Base-by-base conservation (phyloP, 805 yeast species). In the Cyberlindnera petersonii region DNA sequence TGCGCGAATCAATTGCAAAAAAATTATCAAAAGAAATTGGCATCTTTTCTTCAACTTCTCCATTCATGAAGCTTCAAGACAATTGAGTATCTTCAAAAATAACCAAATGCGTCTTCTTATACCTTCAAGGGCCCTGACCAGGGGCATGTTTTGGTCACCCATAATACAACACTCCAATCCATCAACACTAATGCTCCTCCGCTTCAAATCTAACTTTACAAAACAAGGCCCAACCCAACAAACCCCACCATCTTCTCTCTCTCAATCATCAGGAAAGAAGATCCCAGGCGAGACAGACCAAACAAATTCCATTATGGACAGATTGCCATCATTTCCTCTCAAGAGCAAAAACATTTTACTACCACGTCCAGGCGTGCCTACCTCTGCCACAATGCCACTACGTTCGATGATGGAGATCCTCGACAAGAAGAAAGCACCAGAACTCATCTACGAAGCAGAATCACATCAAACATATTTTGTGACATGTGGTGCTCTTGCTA, bases 301-400 rank as follows among this genome's bases (percentile, higher is more conserved):
- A 26, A 44, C 56, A 5, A 54, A 84, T 53, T 70, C 71, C 1
- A 42, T 78, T 28, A 46, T 54, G n/a, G 78, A 81, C 35, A 61
- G 93, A 24, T 49, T 85, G 2, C 93, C 93, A 4, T 64, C 68
- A 34, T 76, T 83, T 45, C 84, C 86, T 3, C 64, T 84, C 21
- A 75, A 73, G 24, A 79, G 77, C 45, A 87, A 79, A 43, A 84
- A 88, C 1, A 74, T 86, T 0, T 66, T 84, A 26, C 63, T 84
- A 26, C 93, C 93, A 9, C 69, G 82, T 24, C 85, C 88, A 0
- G 85, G 83, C 11, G 86, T 83, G 9, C 95, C 95, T 9, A 73
- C 78, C 24, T 84, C 85, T 3, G 49, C 50, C 3, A 42, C 46
- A n/a, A 40, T 48, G 4, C 44, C 53, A 10, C 73, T 86, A 47